Evolutionary conservation across 1,284 basidiomycete species (phyloP), one percentile per base, ranked within the genome.

Genomic region (Thelephora terrestris): DNA sequence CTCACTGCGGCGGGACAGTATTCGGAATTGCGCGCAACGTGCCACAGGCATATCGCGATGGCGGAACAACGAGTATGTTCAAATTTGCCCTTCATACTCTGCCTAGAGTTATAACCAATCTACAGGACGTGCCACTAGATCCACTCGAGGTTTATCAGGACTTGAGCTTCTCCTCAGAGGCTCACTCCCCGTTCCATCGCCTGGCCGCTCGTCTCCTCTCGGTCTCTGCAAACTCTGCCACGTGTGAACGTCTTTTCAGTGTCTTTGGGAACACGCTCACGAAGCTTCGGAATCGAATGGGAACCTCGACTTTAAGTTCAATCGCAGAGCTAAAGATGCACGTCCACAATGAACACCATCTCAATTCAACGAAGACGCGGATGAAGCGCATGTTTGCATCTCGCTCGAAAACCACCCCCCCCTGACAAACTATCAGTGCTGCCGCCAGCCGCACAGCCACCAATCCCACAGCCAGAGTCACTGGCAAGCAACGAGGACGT

Each of bases 291-390:
- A 56, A 39, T 20, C 51, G 54, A 6, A 43, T 57, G 43, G 44
- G 50, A 10, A 48, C 20, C 9, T 39, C 46, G 18, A 54, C 45
- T 6, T 51, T 57, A 29, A 35, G 45, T 10, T 46, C 46, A 25
- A 17, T 56, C 10, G 57, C 55, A 20, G 55, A 58, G 42, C 51
- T 58, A 9, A 53, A 53, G 36, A 47, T 55, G 46, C 51, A 55
- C 50, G 12, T 57, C 10, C 49, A 44, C 7, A 54, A 58, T 39
- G 53, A 52, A 42, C 47, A 58, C 29, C 25, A n/a, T 12, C 47
- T 35, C 23, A 40, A 29, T 7, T 24, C 43, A 6, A 35, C 43
- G 7, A 52, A 49, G 24, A 35, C 14, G 24, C 47, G 47, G 12
- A 18, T 47, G 18, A 49, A 49, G 21, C 45, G 25, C 10, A 23